Conservation (phyloP, 176 grass and related monocot genomes). For the Secale cereale region DNA sequence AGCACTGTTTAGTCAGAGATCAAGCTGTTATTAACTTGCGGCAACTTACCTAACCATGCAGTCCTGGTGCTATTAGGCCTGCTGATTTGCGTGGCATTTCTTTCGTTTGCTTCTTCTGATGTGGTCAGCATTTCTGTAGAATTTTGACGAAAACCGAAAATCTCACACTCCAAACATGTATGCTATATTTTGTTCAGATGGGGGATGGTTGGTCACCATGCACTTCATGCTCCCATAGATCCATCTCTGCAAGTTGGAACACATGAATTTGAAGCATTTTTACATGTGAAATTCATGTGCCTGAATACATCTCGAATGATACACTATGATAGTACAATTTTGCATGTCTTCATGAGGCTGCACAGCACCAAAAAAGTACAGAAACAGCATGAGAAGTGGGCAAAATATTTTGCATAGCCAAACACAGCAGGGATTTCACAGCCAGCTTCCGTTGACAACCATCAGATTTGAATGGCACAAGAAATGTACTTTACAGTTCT, state of each 20-base stretch:
- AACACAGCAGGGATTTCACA: background rate
- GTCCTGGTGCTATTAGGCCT: background rate
- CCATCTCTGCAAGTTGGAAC: background rate
- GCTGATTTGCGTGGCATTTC: background rate
- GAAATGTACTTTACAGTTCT: slow-evolving; percentile 55
- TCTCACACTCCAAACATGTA: background rate
- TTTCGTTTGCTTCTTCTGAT: background rate
- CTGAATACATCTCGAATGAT: background rate
- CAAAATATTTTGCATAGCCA: background rate
- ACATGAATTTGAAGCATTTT: background rate
- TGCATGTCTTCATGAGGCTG: background rate
- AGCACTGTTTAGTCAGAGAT: background rate
- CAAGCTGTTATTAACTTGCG: background rate
- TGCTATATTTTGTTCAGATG: background rate
- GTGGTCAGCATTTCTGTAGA: background rate
- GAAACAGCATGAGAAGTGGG: background rate
- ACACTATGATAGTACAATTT: background rate
- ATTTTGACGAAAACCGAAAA: background rate
- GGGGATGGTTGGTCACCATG: background rate
- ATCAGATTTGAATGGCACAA: slow-evolving; percentile 3
- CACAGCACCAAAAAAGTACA: background rate
- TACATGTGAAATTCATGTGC: background rate
- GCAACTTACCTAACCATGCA: background rate
- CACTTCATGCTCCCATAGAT: background rate
- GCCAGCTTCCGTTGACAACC: background rate